A percentile compares a stretch with the other conserved stretches of the same genome.
These are phyloP conservation scores for Nectriaceae sp. DNA, from an alignment of 2,329 filamentous ascomycete genomes.

Conservation along the genomic window DNA sequence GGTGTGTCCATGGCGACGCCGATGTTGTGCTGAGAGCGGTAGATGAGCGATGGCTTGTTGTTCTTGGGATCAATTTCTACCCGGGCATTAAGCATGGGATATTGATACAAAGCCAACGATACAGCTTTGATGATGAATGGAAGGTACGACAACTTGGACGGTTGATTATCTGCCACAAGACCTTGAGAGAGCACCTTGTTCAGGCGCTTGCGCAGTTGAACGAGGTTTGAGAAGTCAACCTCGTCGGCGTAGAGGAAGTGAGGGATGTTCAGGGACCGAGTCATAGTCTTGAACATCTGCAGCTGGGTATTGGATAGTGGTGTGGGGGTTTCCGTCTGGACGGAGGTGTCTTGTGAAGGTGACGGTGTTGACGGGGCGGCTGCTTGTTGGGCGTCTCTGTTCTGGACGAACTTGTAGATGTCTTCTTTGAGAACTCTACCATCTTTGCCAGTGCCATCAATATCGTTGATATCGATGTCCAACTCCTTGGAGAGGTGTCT, in stretches of 20 bases:
- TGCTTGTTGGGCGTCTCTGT: slow-evolving; percentile 42
- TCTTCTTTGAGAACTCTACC: slow-evolving; percentile 93
- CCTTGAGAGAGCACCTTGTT: slow-evolving; percentile 60
- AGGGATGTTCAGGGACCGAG: slow-evolving; percentile 83
- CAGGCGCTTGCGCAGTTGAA: slow-evolving; percentile 70
- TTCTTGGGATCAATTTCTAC: slow-evolving; percentile 63
- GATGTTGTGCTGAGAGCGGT: slow-evolving; percentile 88
- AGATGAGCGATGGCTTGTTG: slow-evolving; percentile 72
- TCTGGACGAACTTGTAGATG: slow-evolving; percentile 70
- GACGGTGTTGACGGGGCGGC: slow-evolving; percentile 24
- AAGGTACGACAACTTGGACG: slow-evolving; percentile 79
- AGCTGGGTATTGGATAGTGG: slow-evolving; percentile 77
- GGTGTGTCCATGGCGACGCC: slow-evolving; percentile 96
- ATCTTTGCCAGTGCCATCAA: slow-evolving; percentile 85
- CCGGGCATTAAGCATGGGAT: slow-evolving; percentile 84
- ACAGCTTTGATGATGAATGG: slow-evolving; percentile 97
- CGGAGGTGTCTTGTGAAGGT: slow-evolving; percentile 31
- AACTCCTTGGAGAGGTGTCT: slow-evolving; percentile 83
- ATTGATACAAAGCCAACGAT: slow-evolving; percentile 78
- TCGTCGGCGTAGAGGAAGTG: slow-evolving; percentile 96
- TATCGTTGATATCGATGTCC: slow-evolving; percentile 73
- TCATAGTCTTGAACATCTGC: slow-evolving; percentile 99
- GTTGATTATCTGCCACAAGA: slow-evolving; percentile 46
- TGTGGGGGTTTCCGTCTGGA: slow-evolving; percentile 68
- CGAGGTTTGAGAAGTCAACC: slow-evolving; percentile 77